Conservation (phyloP, 139 green algal species). For the Trebouxia sp. region DNA sequence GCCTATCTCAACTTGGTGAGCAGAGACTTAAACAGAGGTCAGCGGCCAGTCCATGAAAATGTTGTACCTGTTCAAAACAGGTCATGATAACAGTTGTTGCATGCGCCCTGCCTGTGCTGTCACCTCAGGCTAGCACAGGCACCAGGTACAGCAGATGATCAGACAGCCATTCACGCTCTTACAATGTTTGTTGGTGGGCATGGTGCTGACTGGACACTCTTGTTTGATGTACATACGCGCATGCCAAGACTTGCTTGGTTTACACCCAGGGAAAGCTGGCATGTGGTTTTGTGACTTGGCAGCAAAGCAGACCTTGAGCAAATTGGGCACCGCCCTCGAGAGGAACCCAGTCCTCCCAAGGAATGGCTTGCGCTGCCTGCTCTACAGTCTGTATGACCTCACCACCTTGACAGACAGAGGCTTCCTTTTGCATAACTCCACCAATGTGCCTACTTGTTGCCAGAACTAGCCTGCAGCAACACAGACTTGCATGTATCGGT, state of each 20-base stretch:
- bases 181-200: too few relatives aligned
- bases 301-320: conserved; percentile 13
- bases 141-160: background rate
- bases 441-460: conserved; percentile 35
- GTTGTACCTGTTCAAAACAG: background rate
- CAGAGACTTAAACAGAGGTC: background rate
- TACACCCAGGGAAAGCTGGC: too few relatives aligned
- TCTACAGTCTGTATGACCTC: background rate
- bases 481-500: background rate
- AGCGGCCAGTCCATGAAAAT: background rate
- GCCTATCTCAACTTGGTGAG: too few relatives aligned
- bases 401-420: background rate
- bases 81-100: background rate
- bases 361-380: background rate
- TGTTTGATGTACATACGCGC: too few relatives aligned
- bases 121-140: background rate
- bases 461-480: conserved; percentile 40
- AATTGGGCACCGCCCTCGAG: conserved; percentile 11
- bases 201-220: too few relatives aligned
- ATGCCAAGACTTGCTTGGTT: too few relatives aligned
- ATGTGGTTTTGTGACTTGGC: too few relatives aligned
- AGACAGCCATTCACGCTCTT: too few relatives aligned
- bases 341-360: background rate
- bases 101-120: background rate
- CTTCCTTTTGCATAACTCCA: background rate